Conservation (phyloP, 345 rosid species). For the Linum usitatissimum region DNA sequence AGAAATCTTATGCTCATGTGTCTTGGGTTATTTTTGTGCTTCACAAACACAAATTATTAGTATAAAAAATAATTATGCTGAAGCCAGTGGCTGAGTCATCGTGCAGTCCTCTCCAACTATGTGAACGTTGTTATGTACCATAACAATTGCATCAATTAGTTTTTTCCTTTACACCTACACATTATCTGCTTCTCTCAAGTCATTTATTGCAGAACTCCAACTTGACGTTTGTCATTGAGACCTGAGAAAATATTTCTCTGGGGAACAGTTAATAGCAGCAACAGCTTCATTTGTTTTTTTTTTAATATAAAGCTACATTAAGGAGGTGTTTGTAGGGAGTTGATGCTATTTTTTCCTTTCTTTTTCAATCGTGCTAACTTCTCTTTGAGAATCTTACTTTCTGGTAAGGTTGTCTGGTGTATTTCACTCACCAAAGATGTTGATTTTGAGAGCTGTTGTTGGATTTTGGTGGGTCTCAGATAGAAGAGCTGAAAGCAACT, state of each 20-base stretch:
- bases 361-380: not conserved
- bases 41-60: not conserved
- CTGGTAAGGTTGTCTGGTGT: not conserved
- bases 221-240: not conserved
- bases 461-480: constrained; percentile 36
- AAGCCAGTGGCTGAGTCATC: not conserved
- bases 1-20: not conserved
- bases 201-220: too few relatives aligned
- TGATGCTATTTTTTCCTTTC: not conserved
- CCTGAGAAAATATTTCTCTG: too few relatives aligned
- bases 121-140: not conserved
- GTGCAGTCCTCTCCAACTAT: not conserved
- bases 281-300: not conserved
- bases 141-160: not conserved
- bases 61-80: not conserved
- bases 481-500: constrained; percentile 72
- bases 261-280: not conserved
- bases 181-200: not conserved
- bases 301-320: not conserved
- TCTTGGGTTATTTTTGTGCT: too few relatives aligned
- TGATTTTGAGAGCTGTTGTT: not conserved
- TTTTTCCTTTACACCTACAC: not conserved
- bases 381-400: not conserved
- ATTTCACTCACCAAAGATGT: not conserved
- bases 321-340: not conserved